A percentile compares a stretch with the other conserved stretches of the same genome.
Conservation (phyloP, 768 basidiomycete genomes). For the Collybia sp. region DNA sequence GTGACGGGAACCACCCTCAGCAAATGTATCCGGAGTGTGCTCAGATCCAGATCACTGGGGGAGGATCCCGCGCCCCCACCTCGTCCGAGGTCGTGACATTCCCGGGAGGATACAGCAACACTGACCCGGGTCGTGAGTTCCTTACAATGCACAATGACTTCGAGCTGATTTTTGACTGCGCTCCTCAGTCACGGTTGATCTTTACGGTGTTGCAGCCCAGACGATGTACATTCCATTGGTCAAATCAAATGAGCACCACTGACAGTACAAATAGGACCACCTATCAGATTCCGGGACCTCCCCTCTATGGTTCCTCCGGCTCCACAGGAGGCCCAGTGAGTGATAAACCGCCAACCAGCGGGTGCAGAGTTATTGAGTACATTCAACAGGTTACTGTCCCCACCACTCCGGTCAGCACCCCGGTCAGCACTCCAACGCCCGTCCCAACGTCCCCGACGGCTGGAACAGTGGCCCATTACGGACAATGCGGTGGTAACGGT, state of each 20-base stretch:
- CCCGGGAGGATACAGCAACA: slow-evolving; percentile 41
- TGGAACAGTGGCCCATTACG: slow-evolving; percentile 32
- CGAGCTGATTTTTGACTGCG: too few species aligned
- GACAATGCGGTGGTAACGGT: slow-evolving; percentile 38
- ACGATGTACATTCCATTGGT: slow-evolving; percentile 16
- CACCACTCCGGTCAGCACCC: slow-evolving; percentile 11
- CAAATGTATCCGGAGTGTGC: slow-evolving; percentile 70
- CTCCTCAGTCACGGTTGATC: slow-evolving; percentile 35
- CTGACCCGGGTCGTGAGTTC: slow-evolving; percentile 36
- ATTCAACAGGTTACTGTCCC: too few species aligned
- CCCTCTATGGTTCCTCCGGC: slow-evolving; percentile 38
- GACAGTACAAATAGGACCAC: too few species aligned
- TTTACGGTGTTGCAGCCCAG: slow-evolving; percentile 33
- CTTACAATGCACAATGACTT: too few species aligned
- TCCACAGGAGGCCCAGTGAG: slow-evolving; percentile 2
- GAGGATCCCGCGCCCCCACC: slow-evolving; percentile 34
- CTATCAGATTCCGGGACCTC: slow-evolving; percentile 39
- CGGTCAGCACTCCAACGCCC: too few species aligned
- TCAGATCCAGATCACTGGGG: slow-evolving; percentile 36
- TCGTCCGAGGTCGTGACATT: slow-evolving; percentile 40
- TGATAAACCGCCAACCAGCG: neutral
- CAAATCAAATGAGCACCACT: too few species aligned
- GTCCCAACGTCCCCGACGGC: slow-evolving; percentile 10
- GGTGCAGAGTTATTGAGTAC: too few species aligned
- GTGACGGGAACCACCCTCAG: slow-evolving; percentile 15